A percentile compares a stretch with the other conserved stretches of the same genome.
Conservation (phyloP, 345 rosid genomes). For the Noccaea caerulescens region DNA sequence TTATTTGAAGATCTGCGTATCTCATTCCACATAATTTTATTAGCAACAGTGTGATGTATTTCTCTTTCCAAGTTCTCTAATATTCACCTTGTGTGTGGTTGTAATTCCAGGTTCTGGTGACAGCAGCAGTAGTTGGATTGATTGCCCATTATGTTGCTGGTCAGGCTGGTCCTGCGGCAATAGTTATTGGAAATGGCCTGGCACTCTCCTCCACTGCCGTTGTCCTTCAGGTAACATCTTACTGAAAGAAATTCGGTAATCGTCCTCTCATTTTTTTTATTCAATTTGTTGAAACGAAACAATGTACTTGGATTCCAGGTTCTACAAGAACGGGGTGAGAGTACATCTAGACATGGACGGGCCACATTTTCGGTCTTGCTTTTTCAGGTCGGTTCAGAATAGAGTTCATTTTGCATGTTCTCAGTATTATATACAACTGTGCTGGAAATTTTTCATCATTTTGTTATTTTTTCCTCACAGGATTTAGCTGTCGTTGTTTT, state of each 20-base stretch:
- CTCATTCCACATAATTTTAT: slow-evolving; percentile 4
- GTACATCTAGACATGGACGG: slow-evolving; percentile 99
- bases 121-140: slow-evolving; percentile 88
- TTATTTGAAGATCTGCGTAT: slow-evolving; percentile 30
- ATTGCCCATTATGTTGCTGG: slow-evolving; percentile 80
- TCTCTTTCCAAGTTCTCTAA: slow-evolving; percentile 28
- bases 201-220: slow-evolving; percentile 99
- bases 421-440: slow-evolving; percentile 14
- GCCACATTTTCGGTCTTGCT: slow-evolving; percentile 98
- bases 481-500: slow-evolving; percentile 98
- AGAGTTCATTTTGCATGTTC: slow-evolving; percentile 13
- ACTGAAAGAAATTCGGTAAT: too few species aligned
- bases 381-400: slow-evolving; percentile 70
- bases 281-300: slow-evolving; percentile 13
- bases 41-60: slow-evolving; percentile 8
- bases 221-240: slow-evolving; percentile 75
- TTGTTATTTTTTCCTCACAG: slow-evolving; percentile 50
- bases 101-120: slow-evolving; percentile 76
- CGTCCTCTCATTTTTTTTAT: too few species aligned
- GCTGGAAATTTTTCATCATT: slow-evolving; percentile 34
- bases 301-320: slow-evolving; percentile 59
- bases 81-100: slow-evolving; percentile 33
- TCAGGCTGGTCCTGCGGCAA: slow-evolving; percentile 88
- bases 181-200: slow-evolving; percentile 96
- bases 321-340: slow-evolving; percentile 97